Evolutionary conservation across 208 protist genomes (phyloP).

Genomic region (Phytomonas serpens): DNA sequence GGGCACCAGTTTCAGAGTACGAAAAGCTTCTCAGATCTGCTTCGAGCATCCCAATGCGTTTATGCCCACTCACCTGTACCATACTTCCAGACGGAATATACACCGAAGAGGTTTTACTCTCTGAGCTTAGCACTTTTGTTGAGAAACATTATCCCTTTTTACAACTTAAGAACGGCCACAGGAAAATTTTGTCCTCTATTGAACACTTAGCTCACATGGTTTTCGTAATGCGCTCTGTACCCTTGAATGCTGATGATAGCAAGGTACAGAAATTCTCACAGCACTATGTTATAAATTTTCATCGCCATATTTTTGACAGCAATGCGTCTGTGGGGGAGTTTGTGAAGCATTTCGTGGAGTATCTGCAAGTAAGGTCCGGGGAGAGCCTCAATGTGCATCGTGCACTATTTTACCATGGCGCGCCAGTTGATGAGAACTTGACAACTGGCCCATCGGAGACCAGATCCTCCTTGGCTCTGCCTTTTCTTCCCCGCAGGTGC

Average conservation of each 20-base stretch:
- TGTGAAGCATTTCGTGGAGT: conserved; percentile 51
- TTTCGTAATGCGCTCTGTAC: conserved; percentile 39
- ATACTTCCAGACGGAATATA: conserved; percentile 28
- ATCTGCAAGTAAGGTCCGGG: conserved; percentile 21
- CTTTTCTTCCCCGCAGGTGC: conserved; percentile 43
- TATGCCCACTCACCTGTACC: conserved; percentile 21
- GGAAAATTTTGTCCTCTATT: background rate
- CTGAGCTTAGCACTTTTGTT: conserved; percentile 39
- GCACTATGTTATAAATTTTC: conserved; percentile 72
- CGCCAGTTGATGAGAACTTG: conserved; percentile 15
- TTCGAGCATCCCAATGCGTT: conserved; percentile 4
- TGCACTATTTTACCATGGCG: conserved; percentile 66
- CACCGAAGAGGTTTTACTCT: conserved; percentile 31
- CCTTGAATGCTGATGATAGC: conserved; percentile 7
- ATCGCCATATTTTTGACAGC: conserved; percentile 30
- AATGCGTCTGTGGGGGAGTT: conserved; percentile 43
- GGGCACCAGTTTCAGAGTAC: background rate
- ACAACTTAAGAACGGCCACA: background rate
- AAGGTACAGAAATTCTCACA: conserved; percentile 62
- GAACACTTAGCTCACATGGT: conserved; percentile 21
- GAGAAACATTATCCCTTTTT: conserved; percentile 20
- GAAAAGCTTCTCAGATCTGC: background rate
- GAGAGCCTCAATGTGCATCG: conserved; percentile 25
- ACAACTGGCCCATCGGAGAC: conserved; percentile 9
- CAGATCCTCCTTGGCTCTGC: conserved; percentile 25